Evolutionary conservation across 164 flowering plant genomes (phyloP).

Genomic region (Amborella trichopoda): DNA sequence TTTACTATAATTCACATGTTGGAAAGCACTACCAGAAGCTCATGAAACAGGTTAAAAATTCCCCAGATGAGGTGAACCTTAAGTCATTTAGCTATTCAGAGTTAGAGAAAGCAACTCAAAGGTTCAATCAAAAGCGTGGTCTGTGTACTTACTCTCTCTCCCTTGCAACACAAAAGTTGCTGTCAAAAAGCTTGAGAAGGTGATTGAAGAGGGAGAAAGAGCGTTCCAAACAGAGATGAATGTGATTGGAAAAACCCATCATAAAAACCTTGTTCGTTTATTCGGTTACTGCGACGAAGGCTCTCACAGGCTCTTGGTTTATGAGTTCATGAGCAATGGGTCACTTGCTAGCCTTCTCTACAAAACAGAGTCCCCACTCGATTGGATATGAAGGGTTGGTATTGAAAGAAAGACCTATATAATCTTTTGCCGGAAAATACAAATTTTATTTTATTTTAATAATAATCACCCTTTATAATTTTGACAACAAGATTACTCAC

Average conservation of each 20-base stretch:
- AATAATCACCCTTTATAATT: too few species aligned
- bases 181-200: conserved; percentile 11
- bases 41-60: neutral
- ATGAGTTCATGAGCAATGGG: conserved; percentile 16
- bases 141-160: conserved; percentile 7
- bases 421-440: too few species aligned
- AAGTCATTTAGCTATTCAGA: conserved; percentile 10
- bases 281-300: conserved; percentile 19
- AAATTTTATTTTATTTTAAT: too few species aligned
- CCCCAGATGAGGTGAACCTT: neutral
- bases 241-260: conserved; percentile 13
- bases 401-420: too few species aligned
- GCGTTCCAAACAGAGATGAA: conserved; percentile 12
- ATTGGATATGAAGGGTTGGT: conserved; percentile 10
- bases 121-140: conserved; percentile 8
- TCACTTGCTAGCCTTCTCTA: conserved; percentile 12
- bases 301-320: conserved; percentile 9
- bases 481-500: too few species aligned
- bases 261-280: conserved; percentile 14
- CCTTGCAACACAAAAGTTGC: conserved; percentile 1
- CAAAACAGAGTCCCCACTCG: conserved; percentile 5
- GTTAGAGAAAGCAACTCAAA: conserved; percentile 12
- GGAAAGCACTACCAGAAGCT: neutral
- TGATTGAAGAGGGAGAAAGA: conserved; percentile 2
- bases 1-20: neutral